A percentile compares a stretch with the other conserved stretches of the same genome.
Evolutionary conservation across 2,329 filamentous ascomycete genomes (phyloP).

Genomic region (Cryphonectria radicalis): DNA sequence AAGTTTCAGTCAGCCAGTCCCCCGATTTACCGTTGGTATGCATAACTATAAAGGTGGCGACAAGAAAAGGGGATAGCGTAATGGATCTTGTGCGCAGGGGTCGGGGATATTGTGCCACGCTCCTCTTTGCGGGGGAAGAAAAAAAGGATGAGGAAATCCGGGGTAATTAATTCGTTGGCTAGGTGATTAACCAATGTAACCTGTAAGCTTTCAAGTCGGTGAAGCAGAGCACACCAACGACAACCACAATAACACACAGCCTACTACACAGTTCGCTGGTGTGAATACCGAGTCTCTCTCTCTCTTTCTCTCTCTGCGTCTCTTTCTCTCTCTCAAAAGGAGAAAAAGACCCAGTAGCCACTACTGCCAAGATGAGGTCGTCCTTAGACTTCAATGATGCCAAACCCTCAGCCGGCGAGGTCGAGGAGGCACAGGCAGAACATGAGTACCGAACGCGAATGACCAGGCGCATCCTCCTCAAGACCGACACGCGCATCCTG

Average conservation of each 20-base stretch:
- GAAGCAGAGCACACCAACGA: not conserved
- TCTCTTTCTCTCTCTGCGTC: not conserved
- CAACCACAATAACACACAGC: not conserved
- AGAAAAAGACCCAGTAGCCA: not conserved
- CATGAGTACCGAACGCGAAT: slow-evolving; percentile 29
- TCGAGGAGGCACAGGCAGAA: slow-evolving; percentile 28
- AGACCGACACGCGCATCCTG: slow-evolving; percentile 55
- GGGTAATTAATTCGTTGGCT: not conserved
- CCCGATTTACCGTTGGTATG: too few species aligned
- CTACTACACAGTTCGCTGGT: not conserved
- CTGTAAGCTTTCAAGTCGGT: not conserved
- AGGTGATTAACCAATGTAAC: not conserved
- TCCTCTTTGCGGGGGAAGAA: not conserved
- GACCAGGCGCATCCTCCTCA: slow-evolving; percentile 36
- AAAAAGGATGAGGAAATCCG: not conserved
- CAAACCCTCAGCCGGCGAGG: slow-evolving; percentile 32
- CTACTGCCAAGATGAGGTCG: slow-evolving; percentile 12
- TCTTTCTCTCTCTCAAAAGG: too few species aligned
- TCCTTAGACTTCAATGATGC: slow-evolving; percentile 21
- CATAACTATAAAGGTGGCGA: too few species aligned
- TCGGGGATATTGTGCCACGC: not conserved
- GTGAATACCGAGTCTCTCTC: not conserved
- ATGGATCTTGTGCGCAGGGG: not conserved
- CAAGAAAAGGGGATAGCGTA: not conserved
- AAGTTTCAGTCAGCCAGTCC: too few species aligned